Evolutionary conservation across 148 eudicot species (phyloP), one percentile per base, ranked within the genome.

Genomic region (Camellia japonica): DNA sequence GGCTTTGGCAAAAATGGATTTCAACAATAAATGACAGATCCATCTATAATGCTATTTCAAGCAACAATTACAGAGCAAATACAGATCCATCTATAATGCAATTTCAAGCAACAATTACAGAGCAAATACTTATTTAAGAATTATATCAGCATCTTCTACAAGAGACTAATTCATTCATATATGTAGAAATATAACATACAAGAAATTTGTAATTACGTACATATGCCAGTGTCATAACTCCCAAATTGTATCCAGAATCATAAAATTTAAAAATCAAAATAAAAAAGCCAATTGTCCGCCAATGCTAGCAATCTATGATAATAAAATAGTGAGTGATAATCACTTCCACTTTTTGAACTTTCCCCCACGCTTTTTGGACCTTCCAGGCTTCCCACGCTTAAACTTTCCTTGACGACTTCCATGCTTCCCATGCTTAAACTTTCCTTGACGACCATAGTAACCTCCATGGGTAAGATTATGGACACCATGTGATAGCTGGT

Each of bases 401-500:
- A 83, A 83, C 49, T 83, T 83, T 6, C 85, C 85, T 2, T 83
- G 85, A 4, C 38, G 38, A 30, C 38, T 23, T 23, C 38, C 38
- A 30, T 74, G 38, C 38, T 30, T 75, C 30, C 87, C 87, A 12
- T 78, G 87, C 73, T 84, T 83, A 47, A 79, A 83, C 49, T 83
- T 83, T 6, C 85, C 85, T 2, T 83, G 85, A 4, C 38, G 1
- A 30, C 38, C 38, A 30, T 30, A 30, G 38, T 1, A 84, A 84
- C 72, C 74, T 81, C 13, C 87, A 30, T 30, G 38, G 38, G 38
- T 84, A 56, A 84, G 87, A 56, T 80, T 85, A 68, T 64, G 88
- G 38, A 23, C 2, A 38, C 90, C 88, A 71, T 90, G 90, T 0
- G 85, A 55, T 30, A 87, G 85, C 38, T 82, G 89, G 83, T 90